Evolutionary conservation across 176 grass and related monocot species (phyloP).

Genomic region (Aegilops speltoides): DNA sequence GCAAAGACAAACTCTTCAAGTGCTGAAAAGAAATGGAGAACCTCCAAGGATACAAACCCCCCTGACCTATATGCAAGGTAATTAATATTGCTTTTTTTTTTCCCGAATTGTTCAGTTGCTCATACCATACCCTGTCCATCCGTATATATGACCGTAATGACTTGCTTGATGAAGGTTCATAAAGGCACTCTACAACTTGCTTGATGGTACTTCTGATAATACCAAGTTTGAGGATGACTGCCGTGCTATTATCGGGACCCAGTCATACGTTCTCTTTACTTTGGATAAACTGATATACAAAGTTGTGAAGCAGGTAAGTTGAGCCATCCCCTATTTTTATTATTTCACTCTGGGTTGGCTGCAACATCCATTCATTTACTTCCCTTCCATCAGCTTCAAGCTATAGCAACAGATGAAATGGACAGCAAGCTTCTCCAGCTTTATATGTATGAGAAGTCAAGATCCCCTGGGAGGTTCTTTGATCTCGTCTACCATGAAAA

Average conservation of each 20-base stretch:
- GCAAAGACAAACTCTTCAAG: conserved; percentile 84
- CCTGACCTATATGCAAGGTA: conserved; percentile 97
- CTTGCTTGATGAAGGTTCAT: conserved; percentile 78
- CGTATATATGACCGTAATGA: background rate
- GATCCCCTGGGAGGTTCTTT: conserved; percentile 73
- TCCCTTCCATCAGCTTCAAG: conserved; percentile 80
- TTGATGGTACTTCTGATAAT: conserved; percentile 97
- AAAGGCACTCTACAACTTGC: conserved; percentile 79
- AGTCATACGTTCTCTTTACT: conserved; percentile 98
- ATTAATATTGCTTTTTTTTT: conserved; percentile 42
- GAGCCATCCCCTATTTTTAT: background rate
- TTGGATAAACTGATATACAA: conserved; percentile 99
- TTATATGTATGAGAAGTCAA: conserved; percentile 93
- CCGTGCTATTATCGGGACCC: conserved; percentile 92
- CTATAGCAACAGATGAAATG: conserved; percentile 95
- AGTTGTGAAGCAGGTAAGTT: conserved; percentile 87
- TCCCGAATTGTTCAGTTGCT: background rate
- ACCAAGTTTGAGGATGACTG: conserved; percentile 99
- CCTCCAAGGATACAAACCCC: conserved; percentile 88
- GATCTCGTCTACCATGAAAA: conserved; percentile 99
- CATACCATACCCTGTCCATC: background rate
- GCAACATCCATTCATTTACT: conserved; percentile 18
- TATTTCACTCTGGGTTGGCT: background rate
- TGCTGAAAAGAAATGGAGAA: conserved; percentile 98
- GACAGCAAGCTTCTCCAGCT: conserved; percentile 97